Evolutionary conservation across 2,329 filamentous ascomycete genomes (phyloP).

Genomic region (Clathrospora elynae): DNA sequence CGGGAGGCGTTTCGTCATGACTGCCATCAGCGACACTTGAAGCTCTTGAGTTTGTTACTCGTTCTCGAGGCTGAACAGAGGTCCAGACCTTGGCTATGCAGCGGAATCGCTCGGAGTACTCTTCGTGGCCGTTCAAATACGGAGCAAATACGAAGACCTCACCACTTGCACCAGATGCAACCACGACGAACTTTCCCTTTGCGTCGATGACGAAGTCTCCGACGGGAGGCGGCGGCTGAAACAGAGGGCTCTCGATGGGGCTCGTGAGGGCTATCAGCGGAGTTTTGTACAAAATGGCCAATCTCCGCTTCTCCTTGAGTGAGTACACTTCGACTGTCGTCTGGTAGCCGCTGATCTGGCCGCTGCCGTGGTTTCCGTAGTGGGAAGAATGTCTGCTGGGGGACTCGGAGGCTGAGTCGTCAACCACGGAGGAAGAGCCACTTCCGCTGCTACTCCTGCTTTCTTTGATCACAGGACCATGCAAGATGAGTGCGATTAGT

Average conservation of each 20-base stretch:
- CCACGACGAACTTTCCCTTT: constrained; percentile 70
- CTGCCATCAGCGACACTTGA: constrained; percentile 46
- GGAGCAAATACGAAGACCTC: constrained; percentile 77
- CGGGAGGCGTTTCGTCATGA: constrained; percentile 38
- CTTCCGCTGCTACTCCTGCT: constrained; percentile 47
- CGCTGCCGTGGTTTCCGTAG: constrained; percentile 31
- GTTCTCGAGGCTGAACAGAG: constrained; percentile 65
- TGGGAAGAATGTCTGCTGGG: constrained; percentile 44
- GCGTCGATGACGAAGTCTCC: constrained; percentile 77
- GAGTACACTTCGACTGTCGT: constrained; percentile 91
- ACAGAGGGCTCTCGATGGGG: constrained; percentile 63
- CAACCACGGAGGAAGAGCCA: constrained; percentile 43
- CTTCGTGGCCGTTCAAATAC: constrained; percentile 33
- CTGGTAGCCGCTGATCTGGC: constrained; percentile 69
- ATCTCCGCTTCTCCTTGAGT: constrained; percentile 70
- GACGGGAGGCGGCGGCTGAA: constrained; percentile 70
- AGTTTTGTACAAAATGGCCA: constrained; percentile 75
- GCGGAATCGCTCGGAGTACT: constrained; percentile 53
- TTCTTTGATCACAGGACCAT: constrained; percentile 70
- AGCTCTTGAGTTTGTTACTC: constrained; percentile 39
- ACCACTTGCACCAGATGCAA: constrained; percentile 81
- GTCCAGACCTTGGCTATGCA: constrained; percentile 95
- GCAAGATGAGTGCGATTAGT: constrained; percentile 77
- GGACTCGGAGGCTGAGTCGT: constrained; percentile 46
- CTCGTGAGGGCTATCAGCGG: constrained; percentile 65